Base-by-base conservation (phyloP, 2,329 filamentous ascomycete genomes). In the Monosporascus sp. region DNA sequence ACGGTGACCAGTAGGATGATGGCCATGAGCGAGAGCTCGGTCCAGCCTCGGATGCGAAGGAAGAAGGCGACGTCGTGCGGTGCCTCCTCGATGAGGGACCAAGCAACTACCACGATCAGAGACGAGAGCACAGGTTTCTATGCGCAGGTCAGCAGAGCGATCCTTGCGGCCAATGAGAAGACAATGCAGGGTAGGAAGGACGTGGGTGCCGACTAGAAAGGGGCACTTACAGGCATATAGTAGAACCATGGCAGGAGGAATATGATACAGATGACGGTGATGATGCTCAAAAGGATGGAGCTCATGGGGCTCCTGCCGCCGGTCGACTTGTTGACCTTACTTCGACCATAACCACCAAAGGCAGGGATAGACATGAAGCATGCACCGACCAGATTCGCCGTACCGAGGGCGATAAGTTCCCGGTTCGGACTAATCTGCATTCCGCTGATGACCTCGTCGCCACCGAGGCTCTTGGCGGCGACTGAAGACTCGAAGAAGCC, bases 401-500 rank as follows among this genome's bases (percentile, higher is more conserved):
- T 81, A 1, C 94, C 94, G 1, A 99, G 78, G 0, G 94, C 93
- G 49, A 97, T 90, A 60, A 99, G 84, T 69, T 99, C 94, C 48
- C 94, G 82, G 68, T 99, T 99, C 1, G 94, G 84, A 66, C 91
- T 96, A 43, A 97, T 78, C 50, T 88, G 83, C 67, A 97, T 90
- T 34, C 85, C 88, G 55, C 89, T 82, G 34, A 97, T 86, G 9
- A 83, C 83, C 58, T 87, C 83, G 49, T 76, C 77, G 43, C 83
- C 82, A 7, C 88, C 88, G 3, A 99, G 75, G 57, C 90, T 93
- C 73, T 97, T 97, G 37, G 94, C 94, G 1, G 94, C 94, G 14
- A 99, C 91, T 0, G 91, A 96, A 3, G 91, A 96, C 71, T 99
- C 94, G 64, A 99, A 99, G 72, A 99, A 99, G n/a, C 94, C 94